Conservation (phyloP, 2,329 filamentous ascomycete species). For the Aspergillus sp. region DNA sequence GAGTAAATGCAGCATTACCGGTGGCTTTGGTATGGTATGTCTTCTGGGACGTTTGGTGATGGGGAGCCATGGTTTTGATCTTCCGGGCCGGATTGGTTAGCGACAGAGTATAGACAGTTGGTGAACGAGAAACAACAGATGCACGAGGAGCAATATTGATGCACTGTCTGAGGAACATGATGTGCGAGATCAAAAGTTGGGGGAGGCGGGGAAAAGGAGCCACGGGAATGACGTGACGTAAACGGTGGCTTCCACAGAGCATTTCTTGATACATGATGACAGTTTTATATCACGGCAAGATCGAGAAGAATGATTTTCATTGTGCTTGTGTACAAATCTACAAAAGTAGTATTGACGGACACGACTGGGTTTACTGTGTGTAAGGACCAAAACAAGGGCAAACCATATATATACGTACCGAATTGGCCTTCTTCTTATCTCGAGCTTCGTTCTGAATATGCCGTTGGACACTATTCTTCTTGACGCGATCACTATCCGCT, state of each 20-base stretch:
- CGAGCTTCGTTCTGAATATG: conserved; percentile 57
- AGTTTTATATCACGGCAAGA: not conserved
- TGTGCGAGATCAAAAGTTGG: not conserved
- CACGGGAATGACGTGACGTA: conserved; percentile 17
- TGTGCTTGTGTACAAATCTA: not conserved
- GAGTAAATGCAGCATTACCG: conserved; percentile 61
- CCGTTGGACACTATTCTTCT: conserved; percentile 69
- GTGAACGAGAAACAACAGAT: not conserved
- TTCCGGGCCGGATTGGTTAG: conserved; percentile 8
- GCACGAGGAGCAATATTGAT: not conserved
- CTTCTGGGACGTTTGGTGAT: conserved; percentile 50
- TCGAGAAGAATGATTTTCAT: too few species aligned
- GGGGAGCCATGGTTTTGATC: conserved; percentile 39
- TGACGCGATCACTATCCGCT: conserved; percentile 67
- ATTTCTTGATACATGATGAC: not conserved
- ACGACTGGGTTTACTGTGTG: not conserved
- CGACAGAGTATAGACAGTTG: conserved; percentile 3
- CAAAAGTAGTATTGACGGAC: not conserved
- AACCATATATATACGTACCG: conserved; percentile 36
- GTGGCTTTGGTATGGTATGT: conserved; percentile 64
- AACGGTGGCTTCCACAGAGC: conserved; percentile 6
- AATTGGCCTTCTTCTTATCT: conserved; percentile 50
- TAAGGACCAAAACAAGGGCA: conserved; percentile 9
- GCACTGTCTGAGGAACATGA: not conserved
- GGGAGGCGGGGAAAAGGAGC: conserved; percentile 1